Percentiles rank a stretch among this genome's conserved stretches.
These are phyloP conservation scores for Urtica urens DNA, from an alignment of 306 rosid genomes.

Conservation along the genomic window DNA sequence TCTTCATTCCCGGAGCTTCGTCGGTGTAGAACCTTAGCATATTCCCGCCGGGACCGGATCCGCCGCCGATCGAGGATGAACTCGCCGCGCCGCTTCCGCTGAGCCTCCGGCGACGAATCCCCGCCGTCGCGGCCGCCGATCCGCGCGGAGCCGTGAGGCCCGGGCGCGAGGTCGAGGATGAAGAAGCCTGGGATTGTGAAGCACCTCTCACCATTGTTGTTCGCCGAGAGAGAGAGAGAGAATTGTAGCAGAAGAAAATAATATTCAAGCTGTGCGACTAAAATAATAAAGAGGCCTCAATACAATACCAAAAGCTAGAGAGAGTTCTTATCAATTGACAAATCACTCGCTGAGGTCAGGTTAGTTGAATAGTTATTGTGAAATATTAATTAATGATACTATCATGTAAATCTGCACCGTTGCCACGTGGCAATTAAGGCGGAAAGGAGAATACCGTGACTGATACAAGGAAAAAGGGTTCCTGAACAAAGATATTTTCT, in stretches of 20 bases:
- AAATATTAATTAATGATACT: too few relatives aligned
- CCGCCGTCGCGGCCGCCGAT: conserved; percentile 79
- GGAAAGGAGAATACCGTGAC: too few relatives aligned
- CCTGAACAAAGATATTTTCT: too few relatives aligned
- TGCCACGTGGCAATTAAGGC: too few relatives aligned
- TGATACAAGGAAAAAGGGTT: too few relatives aligned
- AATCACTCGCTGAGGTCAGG: too few relatives aligned
- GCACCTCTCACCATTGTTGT: conserved; percentile 63
- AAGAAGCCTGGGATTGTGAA: conserved; percentile 74
- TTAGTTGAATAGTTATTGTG: too few relatives aligned
- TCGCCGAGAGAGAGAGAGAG: conserved; percentile 9
- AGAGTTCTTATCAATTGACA: too few relatives aligned
- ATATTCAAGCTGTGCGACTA: neutral
- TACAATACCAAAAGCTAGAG: too few relatives aligned
- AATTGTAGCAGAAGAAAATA: neutral
- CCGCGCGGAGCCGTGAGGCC: conserved; percentile 78
- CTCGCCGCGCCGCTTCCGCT: conserved; percentile 13
- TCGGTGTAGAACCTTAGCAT: conserved; percentile 95
- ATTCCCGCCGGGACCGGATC: conserved; percentile 37
- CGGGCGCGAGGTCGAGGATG: conserved; percentile 44
- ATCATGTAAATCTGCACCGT: too few relatives aligned
- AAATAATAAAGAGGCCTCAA: too few relatives aligned
- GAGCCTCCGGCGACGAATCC: conserved; percentile 82
- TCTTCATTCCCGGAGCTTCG: conserved; percentile 84
- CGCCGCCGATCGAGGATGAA: conserved; percentile 19